These are phyloP conservation scores for Thielaviopsis populi DNA, from an alignment of 2,329 filamentous ascomycete species.

Conservation along the genomic window DNA sequence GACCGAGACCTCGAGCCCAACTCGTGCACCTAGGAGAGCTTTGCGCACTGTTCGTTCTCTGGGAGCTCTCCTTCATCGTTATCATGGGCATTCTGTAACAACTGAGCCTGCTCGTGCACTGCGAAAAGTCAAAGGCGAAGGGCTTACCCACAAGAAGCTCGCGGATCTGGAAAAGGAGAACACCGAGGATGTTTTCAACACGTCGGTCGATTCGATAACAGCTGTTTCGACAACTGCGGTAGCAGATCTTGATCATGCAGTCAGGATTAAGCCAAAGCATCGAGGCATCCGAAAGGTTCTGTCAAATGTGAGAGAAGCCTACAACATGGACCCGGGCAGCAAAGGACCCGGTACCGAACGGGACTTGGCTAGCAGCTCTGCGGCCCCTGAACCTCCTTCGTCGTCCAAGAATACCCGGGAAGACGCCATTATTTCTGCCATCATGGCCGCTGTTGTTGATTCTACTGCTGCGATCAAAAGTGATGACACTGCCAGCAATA, in stretches of 20 bases:
- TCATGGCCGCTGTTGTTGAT: background rate
- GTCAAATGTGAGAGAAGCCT: constrained; percentile 8
- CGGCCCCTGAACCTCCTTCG: background rate
- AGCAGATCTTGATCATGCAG: background rate
- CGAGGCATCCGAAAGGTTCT: constrained; percentile 11
- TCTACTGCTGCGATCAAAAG: background rate
- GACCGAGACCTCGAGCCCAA: background rate
- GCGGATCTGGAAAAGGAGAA: background rate
- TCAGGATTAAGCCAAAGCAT: background rate
- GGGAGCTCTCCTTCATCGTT: constrained; percentile 14
- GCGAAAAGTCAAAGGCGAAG: background rate
- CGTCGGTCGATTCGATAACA: constrained; percentile 6
- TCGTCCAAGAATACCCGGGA: background rate
- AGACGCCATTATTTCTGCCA: background rate
- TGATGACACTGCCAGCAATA: background rate
- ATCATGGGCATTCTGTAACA: background rate
- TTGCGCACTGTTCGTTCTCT: constrained; percentile 13
- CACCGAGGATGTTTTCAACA: background rate
- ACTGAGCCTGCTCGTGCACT: background rate
- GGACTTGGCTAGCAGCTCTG: background rate
- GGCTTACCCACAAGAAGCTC: background rate
- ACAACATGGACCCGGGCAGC: background rate
- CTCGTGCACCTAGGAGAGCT: constrained; percentile 6
- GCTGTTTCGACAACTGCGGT: constrained; percentile 8
- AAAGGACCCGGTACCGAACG: background rate